phyloP scores from a whole-genome alignment of 2,329 filamentous ascomycete species.

The Xylaria digitata region DNA sequence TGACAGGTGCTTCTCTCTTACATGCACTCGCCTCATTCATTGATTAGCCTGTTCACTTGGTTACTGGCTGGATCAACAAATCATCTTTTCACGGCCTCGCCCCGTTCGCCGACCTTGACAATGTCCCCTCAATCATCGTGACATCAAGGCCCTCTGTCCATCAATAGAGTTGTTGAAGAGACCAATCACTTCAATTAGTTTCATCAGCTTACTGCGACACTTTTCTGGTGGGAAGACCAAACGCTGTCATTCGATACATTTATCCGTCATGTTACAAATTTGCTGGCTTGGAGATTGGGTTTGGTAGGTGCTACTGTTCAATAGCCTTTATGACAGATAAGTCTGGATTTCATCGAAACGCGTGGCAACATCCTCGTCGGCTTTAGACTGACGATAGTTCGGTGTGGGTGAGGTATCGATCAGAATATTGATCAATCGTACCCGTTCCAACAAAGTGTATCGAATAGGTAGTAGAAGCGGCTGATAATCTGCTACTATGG shows the following conservation, averaged over 20 bases:
- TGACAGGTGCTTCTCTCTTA: constrained; percentile 30
- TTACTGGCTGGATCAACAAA: constrained; percentile 28
- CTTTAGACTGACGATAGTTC: background rate
- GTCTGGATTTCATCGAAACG: constrained; percentile 27
- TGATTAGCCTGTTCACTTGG: constrained; percentile 18
- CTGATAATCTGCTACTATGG: background rate
- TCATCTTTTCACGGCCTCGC: constrained; percentile 23
- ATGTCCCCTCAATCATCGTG: constrained; percentile 29
- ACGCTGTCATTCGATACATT: constrained; percentile 24
- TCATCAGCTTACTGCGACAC: constrained; percentile 26
- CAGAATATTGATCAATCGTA: constrained; percentile 4
- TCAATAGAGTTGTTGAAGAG: constrained; percentile 26
- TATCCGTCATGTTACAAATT: constrained; percentile 8
- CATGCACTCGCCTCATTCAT: constrained; percentile 34
- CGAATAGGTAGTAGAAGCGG: background rate
- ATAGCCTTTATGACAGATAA: constrained; percentile 14
- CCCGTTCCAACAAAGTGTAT: constrained; percentile 10
- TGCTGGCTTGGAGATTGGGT: constrained; percentile 10
- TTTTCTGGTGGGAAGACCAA: constrained; percentile 40
- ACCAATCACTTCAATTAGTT: constrained; percentile 31
- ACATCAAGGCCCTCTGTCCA: constrained; percentile 28
- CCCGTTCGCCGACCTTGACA: constrained; percentile 36
- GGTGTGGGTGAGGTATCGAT: constrained; percentile 11
- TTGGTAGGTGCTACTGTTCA: constrained; percentile 23
- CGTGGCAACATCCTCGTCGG: constrained; percentile 19